Evolutionary conservation across 371 early-diverging fungal species (phyloP).

Genomic region (Neoconidiobolus thromboides): DNA sequence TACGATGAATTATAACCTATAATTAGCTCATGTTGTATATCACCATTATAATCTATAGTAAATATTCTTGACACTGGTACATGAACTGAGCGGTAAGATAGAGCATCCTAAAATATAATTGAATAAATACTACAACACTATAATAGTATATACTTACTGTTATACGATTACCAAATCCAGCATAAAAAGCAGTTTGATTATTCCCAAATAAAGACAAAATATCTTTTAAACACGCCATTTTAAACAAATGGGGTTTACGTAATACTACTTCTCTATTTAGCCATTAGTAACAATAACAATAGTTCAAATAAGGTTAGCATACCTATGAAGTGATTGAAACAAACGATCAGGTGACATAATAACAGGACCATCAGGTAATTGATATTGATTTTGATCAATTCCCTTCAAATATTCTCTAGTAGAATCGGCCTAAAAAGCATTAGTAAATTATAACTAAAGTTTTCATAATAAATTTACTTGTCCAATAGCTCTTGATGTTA

Average conservation of each 20-base stretch:
- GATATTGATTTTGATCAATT: slow-evolving; percentile 72
- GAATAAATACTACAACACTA: background rate
- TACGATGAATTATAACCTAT: slow-evolving; percentile 59
- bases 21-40: slow-evolving; percentile 78
- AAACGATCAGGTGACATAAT: slow-evolving; percentile 95
- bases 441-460: background rate
- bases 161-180: slow-evolving; percentile 92
- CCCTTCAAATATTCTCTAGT: slow-evolving; percentile 84
- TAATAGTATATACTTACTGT: slow-evolving; percentile 9
- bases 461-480: slow-evolving; percentile 31
- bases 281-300: background rate
- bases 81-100: slow-evolving; percentile 87
- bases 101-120: slow-evolving; percentile 34
- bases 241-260: slow-evolving; percentile 93
- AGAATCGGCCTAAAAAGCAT: slow-evolving; percentile 22
- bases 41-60: slow-evolving; percentile 87
- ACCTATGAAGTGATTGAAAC: slow-evolving; percentile 75
- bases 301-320: background rate
- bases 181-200: slow-evolving; percentile 61
- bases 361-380: slow-evolving; percentile 93
- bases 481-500: slow-evolving; percentile 94
- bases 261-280: slow-evolving; percentile 64
- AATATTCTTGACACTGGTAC: slow-evolving; percentile 91
- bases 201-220: slow-evolving; percentile 69
- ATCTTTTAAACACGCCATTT: slow-evolving; percentile 91